These are phyloP conservation scores for Glaciozyma martinii DNA, from an alignment of 768 basidiomycete genomes.

Conservation along the genomic window DNA sequence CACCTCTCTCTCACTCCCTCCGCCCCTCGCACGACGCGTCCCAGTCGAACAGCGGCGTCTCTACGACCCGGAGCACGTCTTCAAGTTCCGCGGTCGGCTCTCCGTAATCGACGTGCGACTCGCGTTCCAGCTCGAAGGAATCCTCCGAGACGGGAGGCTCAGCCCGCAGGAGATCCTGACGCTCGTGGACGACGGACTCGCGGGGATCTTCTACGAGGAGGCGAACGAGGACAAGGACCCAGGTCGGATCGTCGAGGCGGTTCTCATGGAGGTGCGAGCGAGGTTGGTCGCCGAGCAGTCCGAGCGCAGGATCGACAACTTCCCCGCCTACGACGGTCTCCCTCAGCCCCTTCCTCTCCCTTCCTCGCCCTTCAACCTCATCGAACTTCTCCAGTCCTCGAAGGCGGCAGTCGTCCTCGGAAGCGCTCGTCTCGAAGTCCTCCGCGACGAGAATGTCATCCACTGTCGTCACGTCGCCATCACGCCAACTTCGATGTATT, in stretches of 20 bases:
- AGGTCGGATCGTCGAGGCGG: background rate
- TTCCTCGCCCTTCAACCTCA: background rate
- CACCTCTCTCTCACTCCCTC: background rate
- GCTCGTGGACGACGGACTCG: background rate
- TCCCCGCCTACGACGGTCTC: no score
- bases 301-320: background rate
- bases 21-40: background rate
- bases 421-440: background rate
- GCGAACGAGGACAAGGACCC: constrained; percentile 1
- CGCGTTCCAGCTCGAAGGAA: constrained; percentile 15
- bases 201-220: background rate
- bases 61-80: background rate
- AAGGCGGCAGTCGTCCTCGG: background rate
- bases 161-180: constrained; percentile 3
- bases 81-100: background rate
- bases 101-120: background rate
- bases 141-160: constrained; percentile 9
- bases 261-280: background rate
- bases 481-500: constrained; percentile 11
- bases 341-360: no score
- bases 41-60: background rate
- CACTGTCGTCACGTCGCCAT: constrained; percentile 4
- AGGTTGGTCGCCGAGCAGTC: background rate
- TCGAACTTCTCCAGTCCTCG: background rate
- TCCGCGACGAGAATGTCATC: background rate